Percentiles rank a stretch among this genome's conserved stretches.
phyloP scores from a whole-genome alignment of 2,329 filamentous ascomycete species.

The Lachnellula hyalina region DNA sequence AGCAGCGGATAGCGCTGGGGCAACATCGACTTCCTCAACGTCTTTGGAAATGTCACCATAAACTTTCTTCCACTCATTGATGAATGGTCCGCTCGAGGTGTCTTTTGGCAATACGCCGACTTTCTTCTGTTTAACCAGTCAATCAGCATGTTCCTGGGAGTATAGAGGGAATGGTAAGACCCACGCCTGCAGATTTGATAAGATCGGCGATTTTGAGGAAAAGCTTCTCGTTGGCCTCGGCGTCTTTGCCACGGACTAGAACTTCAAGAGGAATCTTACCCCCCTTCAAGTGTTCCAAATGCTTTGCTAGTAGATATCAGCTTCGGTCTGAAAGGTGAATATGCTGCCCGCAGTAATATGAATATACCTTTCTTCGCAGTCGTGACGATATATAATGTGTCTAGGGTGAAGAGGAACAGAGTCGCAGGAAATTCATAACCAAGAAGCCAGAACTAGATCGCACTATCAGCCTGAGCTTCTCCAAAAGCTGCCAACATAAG shows the following conservation, averaged over 20 bases:
- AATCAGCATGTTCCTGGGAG: constrained; percentile 6
- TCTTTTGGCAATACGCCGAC: constrained; percentile 84
- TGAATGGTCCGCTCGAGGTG: constrained; percentile 77
- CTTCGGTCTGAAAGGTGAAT: not conserved
- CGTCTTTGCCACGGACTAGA: constrained; percentile 84
- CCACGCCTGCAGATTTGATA: constrained; percentile 81
- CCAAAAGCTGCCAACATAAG: not conserved
- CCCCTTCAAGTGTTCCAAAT: constrained; percentile 85
- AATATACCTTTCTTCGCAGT: constrained; percentile 88
- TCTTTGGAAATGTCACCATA: constrained; percentile 77
- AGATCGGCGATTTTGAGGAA: constrained; percentile 78
- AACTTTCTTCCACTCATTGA: constrained; percentile 90
- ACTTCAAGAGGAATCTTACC: constrained; percentile 92
- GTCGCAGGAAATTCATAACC: constrained; percentile 98
- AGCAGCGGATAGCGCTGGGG: constrained; percentile 70
- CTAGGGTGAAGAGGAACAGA: constrained; percentile 83
- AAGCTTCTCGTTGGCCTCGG: constrained; percentile 84
- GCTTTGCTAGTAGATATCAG: constrained; percentile 63
- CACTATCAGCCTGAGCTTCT: constrained; percentile 7
- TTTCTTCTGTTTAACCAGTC: constrained; percentile 60
- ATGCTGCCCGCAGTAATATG: not conserved
- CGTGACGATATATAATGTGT: constrained; percentile 86
- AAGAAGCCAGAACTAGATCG: constrained; percentile 82
- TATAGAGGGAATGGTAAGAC: constrained; percentile 32
- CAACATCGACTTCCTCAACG: constrained; percentile 82